Percentiles rank a stretch among this genome's conserved stretches.
phyloP scores from a whole-genome alignment of 1,284 basidiomycete genomes.

The Blastosporella zonata region DNA sequence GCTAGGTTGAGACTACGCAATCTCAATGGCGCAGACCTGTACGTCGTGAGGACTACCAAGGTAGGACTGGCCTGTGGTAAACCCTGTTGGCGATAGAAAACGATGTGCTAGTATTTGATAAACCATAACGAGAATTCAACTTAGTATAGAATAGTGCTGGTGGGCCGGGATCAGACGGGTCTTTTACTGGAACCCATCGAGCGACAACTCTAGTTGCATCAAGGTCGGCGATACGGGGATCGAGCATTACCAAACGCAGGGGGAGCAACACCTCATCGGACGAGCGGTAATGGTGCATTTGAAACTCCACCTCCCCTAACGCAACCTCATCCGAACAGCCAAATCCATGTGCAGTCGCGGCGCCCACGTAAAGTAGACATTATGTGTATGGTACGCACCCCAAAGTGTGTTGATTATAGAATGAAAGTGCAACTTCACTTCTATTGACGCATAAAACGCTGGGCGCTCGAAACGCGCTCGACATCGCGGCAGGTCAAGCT shows the following conservation, averaged over 20 bases:
- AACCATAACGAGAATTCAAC: background rate
- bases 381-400: background rate
- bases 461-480: conserved; percentile 46
- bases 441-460: conserved; percentile 18
- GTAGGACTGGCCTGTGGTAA: conserved; percentile 29
- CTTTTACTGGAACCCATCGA: conserved; percentile 49
- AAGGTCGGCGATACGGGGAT: conserved; percentile 45
- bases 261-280: conserved; percentile 43
- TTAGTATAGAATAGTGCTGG: conserved; percentile 46
- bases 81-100: conserved; percentile 38
- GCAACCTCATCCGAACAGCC: background rate
- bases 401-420: background rate
- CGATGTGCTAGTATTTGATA: no score
- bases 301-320: background rate
- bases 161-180: conserved; percentile 59
- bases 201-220: conserved; percentile 45
- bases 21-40: conserved; percentile 53
- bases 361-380: conserved; percentile 3
- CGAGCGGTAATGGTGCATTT: conserved; percentile 20
- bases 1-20: conserved; percentile 33
- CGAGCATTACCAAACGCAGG: conserved; percentile 45
- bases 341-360: background rate
- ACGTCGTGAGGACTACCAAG: conserved; percentile 49
- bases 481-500: conserved; percentile 91
- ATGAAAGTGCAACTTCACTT: background rate